phyloP scores from a whole-genome alignment of 768 basidiomycete genomes.

The Rhodosporidiobolus odoratus region DNA sequence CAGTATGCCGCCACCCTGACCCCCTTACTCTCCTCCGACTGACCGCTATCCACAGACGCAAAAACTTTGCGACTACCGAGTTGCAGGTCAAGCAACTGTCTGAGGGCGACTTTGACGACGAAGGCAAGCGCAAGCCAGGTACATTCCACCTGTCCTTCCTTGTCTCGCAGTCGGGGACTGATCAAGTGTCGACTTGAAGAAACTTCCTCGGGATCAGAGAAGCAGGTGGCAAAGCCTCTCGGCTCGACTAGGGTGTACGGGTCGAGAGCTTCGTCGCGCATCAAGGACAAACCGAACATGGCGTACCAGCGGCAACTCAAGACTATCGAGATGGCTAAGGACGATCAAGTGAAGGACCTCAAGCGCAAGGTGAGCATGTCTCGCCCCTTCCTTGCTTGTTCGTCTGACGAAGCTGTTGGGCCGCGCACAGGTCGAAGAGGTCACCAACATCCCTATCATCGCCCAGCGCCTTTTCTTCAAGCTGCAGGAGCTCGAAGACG shows the following conservation, averaged over 20 bases:
- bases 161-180: rapidly evolving
- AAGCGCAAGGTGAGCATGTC: slow-evolving; percentile 55
- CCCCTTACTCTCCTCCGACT: background rate
- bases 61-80: slow-evolving; percentile 13
- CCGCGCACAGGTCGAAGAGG: slow-evolving; percentile 51
- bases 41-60: background rate
- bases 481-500: slow-evolving; percentile 63
- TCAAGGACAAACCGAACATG: slow-evolving; percentile 54
- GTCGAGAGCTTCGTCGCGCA: slow-evolving; percentile 55
- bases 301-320: slow-evolving; percentile 44
- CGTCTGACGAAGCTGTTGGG: background rate
- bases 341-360: slow-evolving; percentile 69
- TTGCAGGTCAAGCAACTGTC: slow-evolving; percentile 9
- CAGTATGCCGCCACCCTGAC: slow-evolving; percentile 50
- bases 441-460: slow-evolving; percentile 65
- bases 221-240: background rate
- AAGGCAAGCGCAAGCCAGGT: slow-evolving; percentile 22
- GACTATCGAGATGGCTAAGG: slow-evolving; percentile 58
- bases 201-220: background rate
- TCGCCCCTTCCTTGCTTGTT: too few relatives aligned
- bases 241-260: background rate
- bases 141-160: background rate
- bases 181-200: too few relatives aligned
- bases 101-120: slow-evolving; percentile 13
- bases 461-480: slow-evolving; percentile 66